phyloP scores from a whole-genome alignment of 148 eudicot genomes.

The Gaultheria prostrata region DNA sequence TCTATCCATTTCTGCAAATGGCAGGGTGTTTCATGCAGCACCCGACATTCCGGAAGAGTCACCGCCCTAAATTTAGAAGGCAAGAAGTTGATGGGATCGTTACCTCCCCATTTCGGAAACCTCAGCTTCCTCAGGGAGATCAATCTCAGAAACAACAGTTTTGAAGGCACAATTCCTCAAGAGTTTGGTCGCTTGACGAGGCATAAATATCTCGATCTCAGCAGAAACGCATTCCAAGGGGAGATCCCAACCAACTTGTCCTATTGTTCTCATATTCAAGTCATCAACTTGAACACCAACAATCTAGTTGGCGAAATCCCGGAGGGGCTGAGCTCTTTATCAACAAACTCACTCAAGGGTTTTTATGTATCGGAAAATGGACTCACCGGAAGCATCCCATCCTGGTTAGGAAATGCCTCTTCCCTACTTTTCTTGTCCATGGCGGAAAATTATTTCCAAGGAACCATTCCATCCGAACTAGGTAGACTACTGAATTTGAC shows the following conservation, averaged over 20 bases:
- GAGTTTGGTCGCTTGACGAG: background rate
- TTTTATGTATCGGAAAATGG: background rate
- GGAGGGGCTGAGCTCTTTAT: background rate
- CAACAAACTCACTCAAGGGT: background rate
- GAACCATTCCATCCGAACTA: background rate
- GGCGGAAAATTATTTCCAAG: background rate
- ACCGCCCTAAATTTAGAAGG: background rate
- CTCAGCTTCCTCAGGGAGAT: background rate
- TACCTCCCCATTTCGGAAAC: constrained; percentile 7
- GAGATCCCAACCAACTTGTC: constrained; percentile 16
- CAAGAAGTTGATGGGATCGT: background rate
- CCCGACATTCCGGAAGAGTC: constrained; percentile 4
- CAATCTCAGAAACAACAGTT: background rate
- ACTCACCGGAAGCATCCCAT: background rate
- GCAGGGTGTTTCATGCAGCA: constrained; percentile 14
- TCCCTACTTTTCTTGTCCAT: background rate
- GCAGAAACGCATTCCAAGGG: constrained; percentile 6
- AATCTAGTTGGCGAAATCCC: background rate
- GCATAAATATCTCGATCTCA: constrained; percentile 10
- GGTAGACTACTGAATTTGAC: background rate
- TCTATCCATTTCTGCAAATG: constrained; percentile 14
- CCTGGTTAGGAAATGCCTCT: background rate
- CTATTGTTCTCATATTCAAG: background rate
- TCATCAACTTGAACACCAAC: background rate
- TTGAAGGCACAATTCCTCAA: constrained; percentile 11